A percentile compares a stretch with the other conserved stretches of the same genome.
phyloP scores from a whole-genome alignment of 495 filamentous ascomycete genomes.

The Neurospora sp. region DNA sequence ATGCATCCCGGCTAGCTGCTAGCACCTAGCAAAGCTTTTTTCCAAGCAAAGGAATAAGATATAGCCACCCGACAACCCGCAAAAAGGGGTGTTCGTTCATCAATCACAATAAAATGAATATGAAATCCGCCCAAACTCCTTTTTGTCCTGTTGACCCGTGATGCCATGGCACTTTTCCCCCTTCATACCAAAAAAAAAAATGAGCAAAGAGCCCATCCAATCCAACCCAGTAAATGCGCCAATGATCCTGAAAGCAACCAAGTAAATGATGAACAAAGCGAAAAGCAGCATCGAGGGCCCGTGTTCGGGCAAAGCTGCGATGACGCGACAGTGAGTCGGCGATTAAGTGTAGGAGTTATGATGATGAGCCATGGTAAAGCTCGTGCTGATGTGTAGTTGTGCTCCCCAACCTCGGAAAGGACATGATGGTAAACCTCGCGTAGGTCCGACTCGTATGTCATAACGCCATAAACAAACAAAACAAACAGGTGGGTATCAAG shows the following conservation, averaged over 20 bases:
- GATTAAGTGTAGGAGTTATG: not conserved
- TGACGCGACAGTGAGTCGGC: not conserved
- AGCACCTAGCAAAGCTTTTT: not conserved
- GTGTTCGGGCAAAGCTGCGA: not conserved
- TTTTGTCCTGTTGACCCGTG: not conserved
- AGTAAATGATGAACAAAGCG: not conserved
- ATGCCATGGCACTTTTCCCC: not conserved
- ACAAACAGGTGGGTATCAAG: slow-evolving; percentile 8
- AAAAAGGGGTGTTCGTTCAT: not conserved
- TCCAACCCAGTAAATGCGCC: not conserved
- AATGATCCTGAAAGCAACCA: not conserved
- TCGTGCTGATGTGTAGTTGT: not conserved
- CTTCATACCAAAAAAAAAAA: not conserved
- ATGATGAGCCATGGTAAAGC: not conserved
- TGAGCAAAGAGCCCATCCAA: not conserved
- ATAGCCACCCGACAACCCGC: not conserved
- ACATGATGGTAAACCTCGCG: not conserved
- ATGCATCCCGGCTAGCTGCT: not conserved
- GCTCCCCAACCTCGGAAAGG: not conserved
- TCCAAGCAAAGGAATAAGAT: not conserved
- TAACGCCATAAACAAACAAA: slow-evolving; percentile 4
- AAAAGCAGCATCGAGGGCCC: not conserved
- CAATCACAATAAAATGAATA: not conserved
- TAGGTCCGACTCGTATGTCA: not conserved
- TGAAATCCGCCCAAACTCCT: not conserved